phyloP scores from a whole-genome alignment of 495 filamentous ascomycete species.

The Daldinia concentrica region DNA sequence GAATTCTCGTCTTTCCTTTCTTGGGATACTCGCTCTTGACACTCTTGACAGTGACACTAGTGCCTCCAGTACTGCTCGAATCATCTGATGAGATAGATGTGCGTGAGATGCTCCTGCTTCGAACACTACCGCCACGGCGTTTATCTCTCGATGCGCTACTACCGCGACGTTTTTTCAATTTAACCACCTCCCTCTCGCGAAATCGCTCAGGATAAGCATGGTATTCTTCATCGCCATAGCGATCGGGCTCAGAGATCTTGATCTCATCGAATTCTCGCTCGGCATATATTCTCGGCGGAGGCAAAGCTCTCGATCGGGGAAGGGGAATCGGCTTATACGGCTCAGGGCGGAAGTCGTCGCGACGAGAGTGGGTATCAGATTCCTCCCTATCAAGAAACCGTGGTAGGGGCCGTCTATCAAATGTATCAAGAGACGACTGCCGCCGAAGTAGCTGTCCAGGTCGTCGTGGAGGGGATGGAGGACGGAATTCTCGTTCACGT shows the following conservation, averaged over 20 bases:
- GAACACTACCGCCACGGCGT: conserved; percentile 35
- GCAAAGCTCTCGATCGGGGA: conserved; percentile 56
- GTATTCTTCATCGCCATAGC: conserved; percentile 74
- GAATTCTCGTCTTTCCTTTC: conserved; percentile 88
- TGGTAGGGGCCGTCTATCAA: conserved; percentile 59
- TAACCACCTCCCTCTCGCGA: conserved; percentile 59
- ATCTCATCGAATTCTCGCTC: conserved; percentile 68
- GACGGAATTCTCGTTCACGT: conserved; percentile 43
- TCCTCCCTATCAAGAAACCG: conserved; percentile 61
- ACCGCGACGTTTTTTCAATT: conserved; percentile 48
- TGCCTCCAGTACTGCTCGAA: conserved; percentile 57
- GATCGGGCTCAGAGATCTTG: conserved; percentile 71
- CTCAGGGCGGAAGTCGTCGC: conserved; percentile 56
- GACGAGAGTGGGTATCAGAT: conserved; percentile 52
- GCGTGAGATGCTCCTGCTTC: conserved; percentile 50
- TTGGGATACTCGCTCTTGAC: conserved; percentile 72
- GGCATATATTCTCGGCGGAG: conserved; percentile 60
- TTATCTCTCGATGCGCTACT: conserved; percentile 43
- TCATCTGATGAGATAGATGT: conserved; percentile 57
- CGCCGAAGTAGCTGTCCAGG: conserved; percentile 50
- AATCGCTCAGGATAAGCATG: conserved; percentile 66
- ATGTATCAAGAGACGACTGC: conserved; percentile 59
- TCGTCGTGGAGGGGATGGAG: conserved; percentile 49
- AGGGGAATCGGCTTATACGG: conserved; percentile 64
- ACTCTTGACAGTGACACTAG: conserved; percentile 36